Evolutionary conservation across 108 stramenopile genomes (phyloP), one percentile per base, ranked within the genome.

Genomic region (Phaeodactylum tricornutum): DNA sequence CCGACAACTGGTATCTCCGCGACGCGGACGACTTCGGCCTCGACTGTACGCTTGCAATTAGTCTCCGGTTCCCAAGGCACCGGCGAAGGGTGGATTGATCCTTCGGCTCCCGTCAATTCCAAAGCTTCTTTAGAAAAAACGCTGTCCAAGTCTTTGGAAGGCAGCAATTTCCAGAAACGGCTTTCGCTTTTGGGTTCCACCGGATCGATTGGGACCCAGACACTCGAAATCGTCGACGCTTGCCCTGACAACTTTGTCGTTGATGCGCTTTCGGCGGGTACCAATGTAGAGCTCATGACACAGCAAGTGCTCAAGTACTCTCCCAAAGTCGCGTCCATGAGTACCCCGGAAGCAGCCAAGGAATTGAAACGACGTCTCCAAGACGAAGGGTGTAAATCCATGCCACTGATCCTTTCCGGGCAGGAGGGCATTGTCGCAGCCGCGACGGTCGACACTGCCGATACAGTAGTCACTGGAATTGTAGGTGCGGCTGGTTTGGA

Each of bases 131-230:
- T 81, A 2, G 50, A 72, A 47, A 64, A 71, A 27, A 89, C 87
- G 19, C 70, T 90, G 20, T 50, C 46, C 22, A 77, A 86, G 35
- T 49, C 68, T 9, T 66, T 86, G 32, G 77, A 92, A 56, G 90
- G 84, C n/a, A 35, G 81, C 40, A 67, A 57, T 15, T 92, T 87
- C 51, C 63, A 84, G 50, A 93, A 93, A 49, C 75, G 80, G 21
- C 69, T 94, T 24, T 77, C 84, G 29, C 57, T 94, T 29, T 66
- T 95, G 47, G 93, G 93, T 8, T 86, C 84, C 25, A 95, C 93
- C 17, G 96, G 96, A 23, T 79, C 75, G 35, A 97, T 97, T 46
- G 96, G 96, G 31, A 97, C 96, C 14, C 96, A 97, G 62, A 97
- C 96, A 0, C 74, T 97, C 21, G 94, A 97, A 19, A 95, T 97